These are phyloP conservation scores for Fusarium tuaranense DNA, from an alignment of 2,329 filamentous ascomycete species.

Conservation along the genomic window DNA sequence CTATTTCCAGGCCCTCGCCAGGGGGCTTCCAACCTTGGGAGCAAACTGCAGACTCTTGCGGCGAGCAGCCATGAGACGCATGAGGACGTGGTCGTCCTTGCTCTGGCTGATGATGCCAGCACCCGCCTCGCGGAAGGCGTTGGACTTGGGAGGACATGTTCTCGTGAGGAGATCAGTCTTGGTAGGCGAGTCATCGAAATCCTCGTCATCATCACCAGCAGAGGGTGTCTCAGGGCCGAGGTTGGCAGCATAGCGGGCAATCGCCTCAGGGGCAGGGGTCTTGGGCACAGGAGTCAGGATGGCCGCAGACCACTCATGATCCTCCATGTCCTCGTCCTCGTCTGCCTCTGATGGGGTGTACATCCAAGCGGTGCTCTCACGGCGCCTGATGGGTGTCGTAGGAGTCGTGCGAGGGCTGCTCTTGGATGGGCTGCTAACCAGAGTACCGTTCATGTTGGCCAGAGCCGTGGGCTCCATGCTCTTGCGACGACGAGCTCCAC, in stretches of 20 bases:
- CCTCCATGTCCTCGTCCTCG: conserved; percentile 53
- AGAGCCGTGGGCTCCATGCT: conserved; percentile 83
- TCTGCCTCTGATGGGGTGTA: conserved; percentile 61
- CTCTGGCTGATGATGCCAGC: conserved; percentile 59
- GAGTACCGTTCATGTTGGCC: conserved; percentile 74
- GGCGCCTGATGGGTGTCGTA: conserved; percentile 62
- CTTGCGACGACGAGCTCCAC: conserved; percentile 78
- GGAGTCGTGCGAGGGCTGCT: conserved; percentile 53
- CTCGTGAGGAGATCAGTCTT: conserved; percentile 58
- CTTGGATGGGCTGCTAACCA: conserved; percentile 60
- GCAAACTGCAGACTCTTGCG: conserved; percentile 84
- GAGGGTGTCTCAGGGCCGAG: conserved; percentile 60
- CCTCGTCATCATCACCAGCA: conserved; percentile 46
- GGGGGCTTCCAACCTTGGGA: conserved; percentile 79
- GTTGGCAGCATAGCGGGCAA: conserved; percentile 64
- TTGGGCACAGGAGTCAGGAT: conserved; percentile 68
- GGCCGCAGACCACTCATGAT: conserved; percentile 56
- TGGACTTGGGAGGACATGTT: conserved; percentile 67
- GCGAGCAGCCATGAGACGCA: conserved; percentile 76
- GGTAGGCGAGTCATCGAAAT: conserved; percentile 46
- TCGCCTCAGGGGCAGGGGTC: conserved; percentile 67
- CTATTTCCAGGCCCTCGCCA: conserved; percentile 68
- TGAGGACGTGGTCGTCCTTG: conserved; percentile 68
- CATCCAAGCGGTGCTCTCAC: conserved; percentile 67
- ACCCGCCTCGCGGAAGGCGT: conserved; percentile 53